Conservation (phyloP, 2,329 filamentous ascomycete genomes). For the Aspergillus fumigatus region DNA sequence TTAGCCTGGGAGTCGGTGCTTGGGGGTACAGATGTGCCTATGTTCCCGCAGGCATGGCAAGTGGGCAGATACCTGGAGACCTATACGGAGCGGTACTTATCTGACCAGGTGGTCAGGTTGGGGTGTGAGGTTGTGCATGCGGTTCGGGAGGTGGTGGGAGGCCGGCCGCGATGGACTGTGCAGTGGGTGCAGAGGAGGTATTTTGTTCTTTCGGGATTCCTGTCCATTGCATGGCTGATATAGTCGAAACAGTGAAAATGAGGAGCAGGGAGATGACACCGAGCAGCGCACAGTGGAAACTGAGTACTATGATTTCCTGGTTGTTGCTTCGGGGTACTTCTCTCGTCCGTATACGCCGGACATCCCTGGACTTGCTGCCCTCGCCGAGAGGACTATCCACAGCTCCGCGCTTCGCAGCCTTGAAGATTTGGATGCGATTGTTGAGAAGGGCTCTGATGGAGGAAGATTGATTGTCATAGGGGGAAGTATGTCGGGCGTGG, state of each 20-base stretch:
- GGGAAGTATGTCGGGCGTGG: constrained; percentile 77
- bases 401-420: constrained; percentile 63
- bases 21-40: constrained; percentile 43
- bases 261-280: not conserved
- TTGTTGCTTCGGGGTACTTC: constrained; percentile 75
- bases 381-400: constrained; percentile 55
- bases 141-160: constrained; percentile 13
- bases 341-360: constrained; percentile 55
- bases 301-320: constrained; percentile 61
- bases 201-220: not conserved
- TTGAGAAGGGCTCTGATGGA: constrained; percentile 21
- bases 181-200: constrained; percentile 25
- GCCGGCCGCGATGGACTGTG: constrained; percentile 37
- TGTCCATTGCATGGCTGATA: not conserved
- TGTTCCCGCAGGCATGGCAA: constrained; percentile 73
- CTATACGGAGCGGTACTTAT: constrained; percentile 59
- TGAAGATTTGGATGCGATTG: constrained; percentile 18
- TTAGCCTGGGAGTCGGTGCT: constrained; percentile 60
- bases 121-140: constrained; percentile 40
- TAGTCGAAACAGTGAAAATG: not conserved
- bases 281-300: constrained; percentile 8
- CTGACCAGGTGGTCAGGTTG: constrained; percentile 44
- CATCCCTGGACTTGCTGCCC: constrained; percentile 28
- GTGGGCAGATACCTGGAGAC: constrained; percentile 66
- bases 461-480: constrained; percentile 70